These are phyloP conservation scores for Fonsecaea pedrosoi DNA, from an alignment of 2,329 filamentous ascomycete species.

Conservation along the genomic window DNA sequence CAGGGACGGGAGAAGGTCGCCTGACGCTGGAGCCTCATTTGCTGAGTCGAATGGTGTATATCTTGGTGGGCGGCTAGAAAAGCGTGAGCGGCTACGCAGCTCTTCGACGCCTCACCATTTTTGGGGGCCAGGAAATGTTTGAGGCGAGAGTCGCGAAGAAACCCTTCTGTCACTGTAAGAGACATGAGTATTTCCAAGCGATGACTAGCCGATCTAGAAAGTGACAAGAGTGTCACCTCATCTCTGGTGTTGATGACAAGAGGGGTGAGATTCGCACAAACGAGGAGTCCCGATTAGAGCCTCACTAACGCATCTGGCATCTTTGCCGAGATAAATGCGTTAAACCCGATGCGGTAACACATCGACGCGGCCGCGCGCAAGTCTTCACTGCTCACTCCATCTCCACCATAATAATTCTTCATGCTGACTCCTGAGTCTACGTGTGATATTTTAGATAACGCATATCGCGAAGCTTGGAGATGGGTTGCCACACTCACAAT, in stretches of 20 bases:
- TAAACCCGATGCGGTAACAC: not conserved
- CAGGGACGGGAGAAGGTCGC: not conserved
- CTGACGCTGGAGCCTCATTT: not conserved
- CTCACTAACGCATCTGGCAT: not conserved
- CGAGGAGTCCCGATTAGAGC: not conserved
- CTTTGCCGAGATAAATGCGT: not conserved
- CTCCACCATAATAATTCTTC: not conserved
- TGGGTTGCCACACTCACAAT: not conserved
- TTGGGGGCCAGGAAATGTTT: not conserved
- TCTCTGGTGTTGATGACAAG: not conserved
- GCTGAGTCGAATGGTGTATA: conserved; percentile 10
- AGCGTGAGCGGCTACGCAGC: conserved; percentile 16
- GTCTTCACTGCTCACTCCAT: not conserved
- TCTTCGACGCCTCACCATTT: not conserved
- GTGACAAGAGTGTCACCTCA: not conserved
- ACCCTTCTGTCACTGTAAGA: not conserved
- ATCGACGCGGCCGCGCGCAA: not conserved
- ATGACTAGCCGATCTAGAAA: not conserved
- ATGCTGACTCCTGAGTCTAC: not conserved
- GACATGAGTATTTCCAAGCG: not conserved
- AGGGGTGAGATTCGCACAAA: not conserved
- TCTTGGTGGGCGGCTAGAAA: conserved; percentile 14
- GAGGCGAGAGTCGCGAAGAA: too few species aligned
- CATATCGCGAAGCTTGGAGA: not conserved
- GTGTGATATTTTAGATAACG: not conserved